Evolutionary conservation across 225 moss, liverwort and hornwort genomes (phyloP), one percentile per base, ranked within the genome.

Genomic region (Bryum argenteum): DNA sequence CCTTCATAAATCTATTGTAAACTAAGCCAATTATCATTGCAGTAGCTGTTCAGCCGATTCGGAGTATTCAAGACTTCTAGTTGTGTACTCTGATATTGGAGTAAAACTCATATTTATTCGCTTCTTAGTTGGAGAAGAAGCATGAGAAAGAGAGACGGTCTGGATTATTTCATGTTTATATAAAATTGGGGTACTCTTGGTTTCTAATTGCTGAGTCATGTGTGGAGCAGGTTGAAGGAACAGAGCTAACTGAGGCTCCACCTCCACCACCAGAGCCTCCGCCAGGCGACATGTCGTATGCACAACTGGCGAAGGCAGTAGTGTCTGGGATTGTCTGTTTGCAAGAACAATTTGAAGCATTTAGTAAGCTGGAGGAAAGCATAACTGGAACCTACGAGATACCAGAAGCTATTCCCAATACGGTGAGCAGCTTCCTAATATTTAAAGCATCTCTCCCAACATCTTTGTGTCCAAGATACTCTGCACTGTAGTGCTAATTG

Each of bases 281-380:
- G 2, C 78, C 76, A 59, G 74, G 26, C 11, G 74, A 56, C 66
- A 58, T 97, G 55, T 89, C 94, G 1, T 97, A 97, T 67, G 72
- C 53, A 10, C 78, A 87, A 54, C 67, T 97, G 61, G 97, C 88
- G 0, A 83, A 88, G 42, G 93, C 92, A 45, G 22, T 97, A 21
- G 77, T 68, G 10, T 71, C 70, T 37, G 84, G 88, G 44, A 70
- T 81, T 12, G 56, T 74, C 38, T 82, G 75, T 61, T 85, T 97
- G 75, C 75, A 83, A 53, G 51, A 84, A 23, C 91, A 92, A 81
- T 76, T 88, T 10, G 61, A 88, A 68, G 58, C 84, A 13, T 97
- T 89, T 71, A 60, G 70, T 72, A 82, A 82, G 65, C 80, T 97
- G 45, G 83, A 89, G 19, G 88, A 71, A 75, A 81, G 80, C 76